phyloP scores from a whole-genome alignment of 2,329 filamentous ascomycete species.

The Clonostachys solani region DNA sequence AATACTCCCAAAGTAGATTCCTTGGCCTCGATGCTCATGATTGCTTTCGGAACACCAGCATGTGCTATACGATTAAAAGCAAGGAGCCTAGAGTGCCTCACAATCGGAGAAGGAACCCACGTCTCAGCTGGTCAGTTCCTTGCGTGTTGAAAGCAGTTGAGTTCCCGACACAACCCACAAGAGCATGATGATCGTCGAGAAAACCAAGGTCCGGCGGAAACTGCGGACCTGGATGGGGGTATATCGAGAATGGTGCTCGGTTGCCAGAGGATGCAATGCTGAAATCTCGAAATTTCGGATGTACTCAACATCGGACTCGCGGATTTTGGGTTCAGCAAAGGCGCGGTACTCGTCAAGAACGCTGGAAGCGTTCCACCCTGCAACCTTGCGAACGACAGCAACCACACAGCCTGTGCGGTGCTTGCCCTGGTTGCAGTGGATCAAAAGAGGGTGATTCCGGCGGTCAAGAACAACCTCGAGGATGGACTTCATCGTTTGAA shows the following conservation, averaged over 20 bases:
- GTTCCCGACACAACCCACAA: slow-evolving; percentile 36
- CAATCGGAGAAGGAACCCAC: too few relatives aligned
- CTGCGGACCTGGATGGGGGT: slow-evolving; percentile 20
- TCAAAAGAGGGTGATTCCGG: slow-evolving; percentile 72
- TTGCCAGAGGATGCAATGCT: slow-evolving; percentile 16
- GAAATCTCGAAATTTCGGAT: slow-evolving; percentile 44
- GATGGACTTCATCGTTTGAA: slow-evolving; percentile 65
- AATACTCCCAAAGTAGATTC: too few relatives aligned
- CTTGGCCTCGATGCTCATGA: too few relatives aligned
- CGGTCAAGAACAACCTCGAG: slow-evolving; percentile 68
- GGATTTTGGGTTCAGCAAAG: slow-evolving; percentile 57
- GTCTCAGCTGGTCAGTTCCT: neutral
- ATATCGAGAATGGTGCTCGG: slow-evolving; percentile 2
- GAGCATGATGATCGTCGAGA: slow-evolving; percentile 33
- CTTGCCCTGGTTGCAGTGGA: slow-evolving; percentile 94
- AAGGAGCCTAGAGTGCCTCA: too few relatives aligned
- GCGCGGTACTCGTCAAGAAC: slow-evolving; percentile 70
- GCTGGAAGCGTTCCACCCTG: slow-evolving; percentile 58
- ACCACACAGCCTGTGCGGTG: slow-evolving; percentile 91
- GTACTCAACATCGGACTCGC: slow-evolving; percentile 57
- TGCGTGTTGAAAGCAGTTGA: slow-evolving; percentile 12
- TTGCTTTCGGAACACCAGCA: too few relatives aligned
- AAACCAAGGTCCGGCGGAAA: slow-evolving; percentile 37
- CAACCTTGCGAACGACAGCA: slow-evolving; percentile 70
- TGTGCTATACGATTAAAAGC: too few relatives aligned